Conservation (phyloP, 495 filamentous ascomycete species). For the Xylaria flabelliformis region DNA sequence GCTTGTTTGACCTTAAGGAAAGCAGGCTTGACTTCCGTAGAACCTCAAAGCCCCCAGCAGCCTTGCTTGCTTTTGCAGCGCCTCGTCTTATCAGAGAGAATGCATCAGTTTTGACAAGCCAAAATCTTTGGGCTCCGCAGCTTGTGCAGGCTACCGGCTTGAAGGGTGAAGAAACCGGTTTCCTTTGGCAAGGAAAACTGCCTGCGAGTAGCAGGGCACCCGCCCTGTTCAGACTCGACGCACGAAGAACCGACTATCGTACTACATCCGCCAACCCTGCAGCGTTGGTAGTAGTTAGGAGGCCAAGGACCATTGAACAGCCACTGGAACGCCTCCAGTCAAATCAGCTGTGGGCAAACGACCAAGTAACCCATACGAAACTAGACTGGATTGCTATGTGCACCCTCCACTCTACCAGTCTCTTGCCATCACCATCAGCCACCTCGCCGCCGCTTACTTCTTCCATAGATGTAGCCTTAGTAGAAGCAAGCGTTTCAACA, state of each 20-base stretch:
- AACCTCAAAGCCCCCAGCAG: slow-evolving; percentile 45
- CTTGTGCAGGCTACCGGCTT: background rate
- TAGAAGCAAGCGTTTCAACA: slow-evolving; percentile 26
- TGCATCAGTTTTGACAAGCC: slow-evolving; percentile 37
- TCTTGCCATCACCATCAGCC: slow-evolving; percentile 27
- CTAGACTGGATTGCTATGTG: slow-evolving; percentile 44
- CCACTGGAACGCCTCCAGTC: slow-evolving; percentile 42
- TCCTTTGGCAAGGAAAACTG: slow-evolving; percentile 7
- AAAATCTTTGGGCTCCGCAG: slow-evolving; percentile 42
- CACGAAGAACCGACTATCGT: slow-evolving; percentile 32
- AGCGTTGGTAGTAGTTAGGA: slow-evolving; percentile 36
- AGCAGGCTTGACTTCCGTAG: slow-evolving; percentile 40
- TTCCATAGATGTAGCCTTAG: slow-evolving; percentile 27
- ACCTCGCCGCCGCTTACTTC: slow-evolving; percentile 9
- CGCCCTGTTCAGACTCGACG: slow-evolving; percentile 35
- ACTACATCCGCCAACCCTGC: slow-evolving; percentile 41
- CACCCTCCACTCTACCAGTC: background rate
- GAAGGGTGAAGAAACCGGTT: background rate
- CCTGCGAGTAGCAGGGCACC: background rate
- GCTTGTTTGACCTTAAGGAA: slow-evolving; percentile 36
- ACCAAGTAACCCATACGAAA: slow-evolving; percentile 18
- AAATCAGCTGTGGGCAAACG: slow-evolving; percentile 40
- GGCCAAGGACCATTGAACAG: slow-evolving; percentile 33
- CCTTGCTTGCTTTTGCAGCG: slow-evolving; percentile 28
- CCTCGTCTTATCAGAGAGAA: slow-evolving; percentile 35